Evolutionary conservation across 1,284 basidiomycete species (phyloP).

Genomic region (Xerocomus minutiporus): DNA sequence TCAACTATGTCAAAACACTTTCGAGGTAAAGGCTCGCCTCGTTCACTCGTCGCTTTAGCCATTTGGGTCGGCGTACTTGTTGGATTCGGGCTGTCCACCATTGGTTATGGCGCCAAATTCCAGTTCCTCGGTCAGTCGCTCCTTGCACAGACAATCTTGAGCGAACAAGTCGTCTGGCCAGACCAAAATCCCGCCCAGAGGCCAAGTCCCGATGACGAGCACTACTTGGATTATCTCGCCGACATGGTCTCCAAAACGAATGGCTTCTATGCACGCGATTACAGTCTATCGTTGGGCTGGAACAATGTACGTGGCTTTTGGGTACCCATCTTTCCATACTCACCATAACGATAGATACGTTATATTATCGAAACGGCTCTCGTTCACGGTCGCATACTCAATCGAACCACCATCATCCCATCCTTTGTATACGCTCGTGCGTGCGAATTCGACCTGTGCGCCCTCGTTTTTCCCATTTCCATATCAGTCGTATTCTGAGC

Average conservation of each 20-base stretch:
- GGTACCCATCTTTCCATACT: background rate
- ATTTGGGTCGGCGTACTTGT: slow-evolving; percentile 25
- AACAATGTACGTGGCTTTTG: slow-evolving; percentile 26
- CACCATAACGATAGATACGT: slow-evolving; percentile 29
- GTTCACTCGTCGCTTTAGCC: slow-evolving; percentile 16
- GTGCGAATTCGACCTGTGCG: slow-evolving; percentile 37
- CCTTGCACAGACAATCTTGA: slow-evolving; percentile 8
- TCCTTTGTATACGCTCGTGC: slow-evolving; percentile 40
- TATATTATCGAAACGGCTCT: slow-evolving; percentile 40
- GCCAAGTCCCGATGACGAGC: slow-evolving; percentile 1
- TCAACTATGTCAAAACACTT: slow-evolving; percentile 8
- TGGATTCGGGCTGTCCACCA: slow-evolving; percentile 24
- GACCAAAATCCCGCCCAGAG: slow-evolving; percentile 5
- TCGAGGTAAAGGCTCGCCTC: background rate
- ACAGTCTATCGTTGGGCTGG: slow-evolving; percentile 34
- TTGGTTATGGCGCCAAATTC: slow-evolving; percentile 13
- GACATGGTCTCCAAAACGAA: slow-evolving; percentile 29
- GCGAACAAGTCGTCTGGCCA: slow-evolving; percentile 18
- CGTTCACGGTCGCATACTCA: slow-evolving; percentile 35
- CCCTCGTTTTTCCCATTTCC: background rate
- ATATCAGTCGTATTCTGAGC: background rate
- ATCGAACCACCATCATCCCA: slow-evolving; percentile 38
- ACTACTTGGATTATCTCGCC: slow-evolving; percentile 16
- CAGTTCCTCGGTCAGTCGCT: slow-evolving; percentile 20
- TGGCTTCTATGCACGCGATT: slow-evolving; percentile 34